Conservation (phyloP, 345 rosid species). For the Sonneratia caseolaris region DNA sequence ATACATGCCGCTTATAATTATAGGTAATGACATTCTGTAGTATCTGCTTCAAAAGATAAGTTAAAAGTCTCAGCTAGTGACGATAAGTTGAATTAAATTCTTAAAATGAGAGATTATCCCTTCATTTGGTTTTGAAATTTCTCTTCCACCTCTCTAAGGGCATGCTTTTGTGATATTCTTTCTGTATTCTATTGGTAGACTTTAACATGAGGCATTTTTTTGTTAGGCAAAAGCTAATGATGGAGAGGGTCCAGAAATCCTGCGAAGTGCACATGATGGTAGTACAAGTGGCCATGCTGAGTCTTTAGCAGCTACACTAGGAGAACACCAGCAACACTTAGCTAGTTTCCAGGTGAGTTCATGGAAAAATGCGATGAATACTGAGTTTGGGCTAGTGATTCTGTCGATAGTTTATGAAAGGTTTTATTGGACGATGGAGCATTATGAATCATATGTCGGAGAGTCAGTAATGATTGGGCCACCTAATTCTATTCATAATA, state of each 20-base stretch:
- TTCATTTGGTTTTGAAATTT: too few relatives aligned
- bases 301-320: slow-evolving; percentile 79
- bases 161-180: too few relatives aligned
- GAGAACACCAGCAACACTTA: slow-evolving; percentile 96
- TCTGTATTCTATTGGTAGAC: not conserved
- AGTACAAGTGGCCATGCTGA: slow-evolving; percentile 81
- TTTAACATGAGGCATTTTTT: slow-evolving; percentile 3
- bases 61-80: too few relatives aligned
- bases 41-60: too few relatives aligned
- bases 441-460: not conserved
- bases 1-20: too few relatives aligned
- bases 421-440: not conserved
- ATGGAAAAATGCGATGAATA: not conserved
- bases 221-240: slow-evolving; percentile 90
- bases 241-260: slow-evolving; percentile 96
- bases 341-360: slow-evolving; percentile 84
- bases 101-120: too few relatives aligned
- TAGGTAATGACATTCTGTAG: too few relatives aligned
- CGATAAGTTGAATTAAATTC: too few relatives aligned
- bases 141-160: too few relatives aligned
- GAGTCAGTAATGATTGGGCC: not conserved
- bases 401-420: not conserved
- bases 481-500: not conserved
- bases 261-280: slow-evolving; percentile 67
- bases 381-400: not conserved